Base-by-base conservation (phyloP, 139 green algal genomes). In the Eudorina sp. region DNA sequence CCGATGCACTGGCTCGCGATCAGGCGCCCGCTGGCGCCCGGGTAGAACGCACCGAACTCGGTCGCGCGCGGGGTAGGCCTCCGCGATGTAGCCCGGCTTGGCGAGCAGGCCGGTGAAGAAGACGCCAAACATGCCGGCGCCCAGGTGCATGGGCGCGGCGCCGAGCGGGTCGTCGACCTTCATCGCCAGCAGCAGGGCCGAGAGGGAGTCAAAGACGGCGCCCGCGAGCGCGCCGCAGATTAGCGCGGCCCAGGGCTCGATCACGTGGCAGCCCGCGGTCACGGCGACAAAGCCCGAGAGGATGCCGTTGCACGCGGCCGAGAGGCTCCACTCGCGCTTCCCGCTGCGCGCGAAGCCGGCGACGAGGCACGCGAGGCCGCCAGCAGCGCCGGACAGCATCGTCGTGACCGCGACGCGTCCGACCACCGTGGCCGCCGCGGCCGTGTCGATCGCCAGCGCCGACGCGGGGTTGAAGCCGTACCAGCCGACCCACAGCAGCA, bases 401-500 rank as follows among this genome's bases (percentile, higher is more conserved):
- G 97, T 99, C 79, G 94, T 97, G 45, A 98, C 93, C 21, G 97
- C 97, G 29, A 90, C 89, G 43, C 91, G 92, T 40, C 88, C 90
- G 14, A 73, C 85, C 0, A 93, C 89, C 1, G 43, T 48, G n/a
- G 80, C 84, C 8, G 53, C 25, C 29, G 19, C 34, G 5, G 53
- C 13, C 19, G 27, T 83, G 55, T 89, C 58, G 55, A 98, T 94
- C 64, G 89, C 78, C 11, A 94, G 79, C 51, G 91, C 90, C 16
- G 94, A 97, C 8, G 96, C 96, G n/a, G 94, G 94, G 94, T 98
- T 98, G 92, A 98, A 98, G 27, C 95, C 96, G 72, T 98, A 98
- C 96, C 80, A 86, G 31, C 80, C 80, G 34, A 86, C 78, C 97
- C 97, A 99, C 55, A 99, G 93, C 55, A 99, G 92, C 62, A 94